Conservation (phyloP, 352 stramenopile genomes). For the Phytophthora macrochlamydospora region DNA sequence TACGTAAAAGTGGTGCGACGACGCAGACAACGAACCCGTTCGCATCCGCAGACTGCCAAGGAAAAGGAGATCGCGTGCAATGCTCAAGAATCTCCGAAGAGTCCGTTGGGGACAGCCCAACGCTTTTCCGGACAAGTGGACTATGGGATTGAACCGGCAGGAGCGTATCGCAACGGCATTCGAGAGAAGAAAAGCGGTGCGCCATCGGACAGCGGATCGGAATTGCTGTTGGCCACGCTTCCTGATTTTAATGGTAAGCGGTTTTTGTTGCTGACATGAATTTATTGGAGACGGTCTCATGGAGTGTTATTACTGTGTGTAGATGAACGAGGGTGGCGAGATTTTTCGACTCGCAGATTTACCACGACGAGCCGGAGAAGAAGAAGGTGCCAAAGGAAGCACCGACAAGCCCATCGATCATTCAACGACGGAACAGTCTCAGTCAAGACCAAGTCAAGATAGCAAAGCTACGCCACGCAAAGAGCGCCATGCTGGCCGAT, state of each 20-base stretch:
- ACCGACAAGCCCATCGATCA: constrained; percentile 9
- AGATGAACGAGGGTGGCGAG: constrained; percentile 52
- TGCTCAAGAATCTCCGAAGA: too few species aligned
- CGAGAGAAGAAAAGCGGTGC: constrained; percentile 14
- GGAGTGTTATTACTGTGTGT: constrained; percentile 12
- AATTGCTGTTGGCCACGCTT: constrained; percentile 37
- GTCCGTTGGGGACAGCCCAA: constrained; percentile 9
- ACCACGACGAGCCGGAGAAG: constrained; percentile 24
- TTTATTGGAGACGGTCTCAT: background rate
- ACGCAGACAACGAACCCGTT: constrained; percentile 22
- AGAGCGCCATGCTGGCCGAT: background rate
- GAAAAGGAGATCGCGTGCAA: constrained; percentile 7
- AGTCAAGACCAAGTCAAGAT: background rate
- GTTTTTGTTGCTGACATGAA: background rate
- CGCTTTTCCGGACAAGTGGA: constrained; percentile 21
- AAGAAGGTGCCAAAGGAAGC: constrained; percentile 14
- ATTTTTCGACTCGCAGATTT: constrained; percentile 64
- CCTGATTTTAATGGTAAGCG: constrained; percentile 48
- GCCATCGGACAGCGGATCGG: constrained; percentile 19
- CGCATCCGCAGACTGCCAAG: constrained; percentile 12
- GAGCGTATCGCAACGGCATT: constrained; percentile 10
- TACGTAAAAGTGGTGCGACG: constrained; percentile 21
- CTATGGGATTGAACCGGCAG: constrained; percentile 24
- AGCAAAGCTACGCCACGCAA: constrained; percentile 15
- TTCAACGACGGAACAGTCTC: background rate